A percentile compares a stretch with the other conserved stretches of the same genome.
Conservation (phyloP, 1,284 basidiomycete species). For the Rhodotorula sp. region DNA sequence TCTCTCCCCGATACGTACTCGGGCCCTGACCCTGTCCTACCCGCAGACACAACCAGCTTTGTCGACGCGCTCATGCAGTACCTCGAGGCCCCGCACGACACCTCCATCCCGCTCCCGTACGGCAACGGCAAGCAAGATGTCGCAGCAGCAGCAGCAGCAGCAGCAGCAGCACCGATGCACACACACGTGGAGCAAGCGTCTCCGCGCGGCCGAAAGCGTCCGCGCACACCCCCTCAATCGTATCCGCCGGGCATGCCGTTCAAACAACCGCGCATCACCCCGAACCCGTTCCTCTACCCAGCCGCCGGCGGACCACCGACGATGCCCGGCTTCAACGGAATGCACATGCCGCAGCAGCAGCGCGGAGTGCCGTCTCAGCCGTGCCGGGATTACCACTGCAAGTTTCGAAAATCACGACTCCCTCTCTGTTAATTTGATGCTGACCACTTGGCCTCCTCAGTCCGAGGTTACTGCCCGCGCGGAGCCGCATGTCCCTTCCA, state of each 20-base stretch:
- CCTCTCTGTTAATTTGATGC: slow-evolving; percentile 4
- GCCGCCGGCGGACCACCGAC: not conserved
- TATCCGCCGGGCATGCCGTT: not conserved
- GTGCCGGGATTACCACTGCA: slow-evolving; percentile 87
- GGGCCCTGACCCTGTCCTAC: not conserved
- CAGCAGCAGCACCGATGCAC: too few species aligned
- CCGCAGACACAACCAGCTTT: slow-evolving; percentile 71
- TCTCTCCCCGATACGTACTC: not conserved
- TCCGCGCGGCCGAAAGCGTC: not conserved
- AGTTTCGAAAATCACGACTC: slow-evolving; percentile 48
- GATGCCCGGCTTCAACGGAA: not conserved
- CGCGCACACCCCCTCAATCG: not conserved
- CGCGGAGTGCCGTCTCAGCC: not conserved
- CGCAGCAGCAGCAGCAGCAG: too few species aligned
- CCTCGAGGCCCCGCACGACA: slow-evolving; percentile 31
- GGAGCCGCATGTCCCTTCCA: slow-evolving; percentile 89
- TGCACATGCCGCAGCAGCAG: too few species aligned
- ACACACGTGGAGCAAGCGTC: not conserved
- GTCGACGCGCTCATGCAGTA: slow-evolving; percentile 75
- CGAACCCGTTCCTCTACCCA: not conserved
- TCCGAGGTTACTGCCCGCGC: slow-evolving; percentile 84
- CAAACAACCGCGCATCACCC: not conserved
- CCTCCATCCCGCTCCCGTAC: slow-evolving; percentile 13
- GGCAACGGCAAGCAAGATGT: not conserved
- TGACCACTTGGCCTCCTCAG: slow-evolving; percentile 52